Percentiles rank a stretch among this genome's conserved stretches.
These are phyloP conservation scores for Cladochytrium tenue DNA, from an alignment of 371 early-diverging fungal species.

Conservation along the genomic window DNA sequence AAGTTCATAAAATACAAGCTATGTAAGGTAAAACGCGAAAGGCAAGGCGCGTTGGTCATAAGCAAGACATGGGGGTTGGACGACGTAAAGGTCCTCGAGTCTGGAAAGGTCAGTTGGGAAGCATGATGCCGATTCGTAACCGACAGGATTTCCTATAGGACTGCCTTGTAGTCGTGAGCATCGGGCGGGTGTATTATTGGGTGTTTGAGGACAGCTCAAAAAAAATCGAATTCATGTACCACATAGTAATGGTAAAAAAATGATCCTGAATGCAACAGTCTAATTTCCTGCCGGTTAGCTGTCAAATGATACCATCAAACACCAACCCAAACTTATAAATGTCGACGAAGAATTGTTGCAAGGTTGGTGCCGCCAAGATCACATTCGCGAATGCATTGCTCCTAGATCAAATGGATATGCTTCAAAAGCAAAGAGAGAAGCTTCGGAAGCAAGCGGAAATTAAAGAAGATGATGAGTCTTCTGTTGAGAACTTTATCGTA, in stretches of 20 bases:
- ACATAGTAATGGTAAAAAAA: constrained; percentile 36
- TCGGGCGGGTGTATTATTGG: constrained; percentile 41
- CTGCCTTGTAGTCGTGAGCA: constrained; percentile 24
- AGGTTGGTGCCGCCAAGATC: constrained; percentile 5
- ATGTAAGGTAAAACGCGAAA: constrained; percentile 38
- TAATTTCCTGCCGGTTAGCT: too few species aligned
- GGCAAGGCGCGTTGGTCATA: constrained; percentile 28
- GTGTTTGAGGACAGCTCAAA: constrained; percentile 27
- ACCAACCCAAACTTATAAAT: constrained; percentile 26
- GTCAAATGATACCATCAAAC: constrained; percentile 13
- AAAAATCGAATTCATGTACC: constrained; percentile 40
- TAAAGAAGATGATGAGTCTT: constrained; percentile 2
- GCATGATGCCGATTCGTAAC: too few species aligned
- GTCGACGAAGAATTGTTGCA: constrained; percentile 34
- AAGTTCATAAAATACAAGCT: constrained; percentile 31
- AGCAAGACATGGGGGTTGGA: constrained; percentile 45
- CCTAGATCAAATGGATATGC: constrained; percentile 22
- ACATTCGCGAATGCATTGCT: neutral
- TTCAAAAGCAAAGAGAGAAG: neutral
- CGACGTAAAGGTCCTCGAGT: constrained; percentile 44
- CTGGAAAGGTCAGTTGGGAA: constrained; percentile 36
- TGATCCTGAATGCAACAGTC: too few species aligned
- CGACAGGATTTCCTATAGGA: constrained; percentile 31
- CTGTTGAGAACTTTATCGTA: too few species aligned
- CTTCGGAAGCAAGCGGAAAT: neutral